Evolutionary conservation across 2,329 filamentous ascomycete genomes (phyloP).

Genomic region (Gaeumannomyces sp.): DNA sequence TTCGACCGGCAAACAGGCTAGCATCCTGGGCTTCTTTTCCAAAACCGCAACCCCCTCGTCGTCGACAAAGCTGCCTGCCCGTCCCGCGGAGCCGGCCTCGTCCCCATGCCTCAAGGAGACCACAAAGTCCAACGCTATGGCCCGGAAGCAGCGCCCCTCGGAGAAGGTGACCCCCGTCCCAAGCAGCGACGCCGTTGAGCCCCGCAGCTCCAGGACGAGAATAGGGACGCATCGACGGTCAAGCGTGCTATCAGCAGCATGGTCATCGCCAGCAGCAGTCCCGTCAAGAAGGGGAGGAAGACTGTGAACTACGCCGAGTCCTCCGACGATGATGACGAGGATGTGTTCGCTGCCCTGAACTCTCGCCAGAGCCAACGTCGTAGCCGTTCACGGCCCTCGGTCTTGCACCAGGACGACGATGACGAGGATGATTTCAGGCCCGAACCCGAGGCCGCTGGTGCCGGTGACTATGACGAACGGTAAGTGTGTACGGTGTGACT

Average conservation of each 20-base stretch:
- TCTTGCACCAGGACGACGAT: slow-evolving; percentile 66
- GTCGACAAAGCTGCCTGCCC: slow-evolving; percentile 21
- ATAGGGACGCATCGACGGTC: slow-evolving; percentile 40
- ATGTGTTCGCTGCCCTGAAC: slow-evolving; percentile 51
- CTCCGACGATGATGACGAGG: slow-evolving; percentile 72
- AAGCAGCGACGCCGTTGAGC: slow-evolving; percentile 70
- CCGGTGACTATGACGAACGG: slow-evolving; percentile 51
- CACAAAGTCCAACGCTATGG: slow-evolving; percentile 38
- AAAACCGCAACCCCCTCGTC: slow-evolving; percentile 38
- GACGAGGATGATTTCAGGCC: slow-evolving; percentile 56
- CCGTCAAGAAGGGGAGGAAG: slow-evolving; percentile 67
- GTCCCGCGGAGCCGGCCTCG: slow-evolving; percentile 23
- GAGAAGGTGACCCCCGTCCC: slow-evolving; percentile 63
- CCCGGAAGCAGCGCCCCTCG: slow-evolving; percentile 31
- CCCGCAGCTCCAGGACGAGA: slow-evolving; percentile 60
- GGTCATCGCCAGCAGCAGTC: slow-evolving; percentile 52
- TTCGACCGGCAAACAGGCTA: slow-evolving; percentile 55
- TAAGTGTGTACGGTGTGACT: slow-evolving; percentile 23
- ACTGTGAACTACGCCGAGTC: slow-evolving; percentile 74
- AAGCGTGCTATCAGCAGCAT: slow-evolving; percentile 34
- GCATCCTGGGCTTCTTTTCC: slow-evolving; percentile 75
- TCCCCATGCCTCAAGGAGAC: slow-evolving; percentile 39
- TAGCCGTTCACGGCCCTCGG: slow-evolving; percentile 47
- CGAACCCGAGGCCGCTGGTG: slow-evolving; percentile 44
- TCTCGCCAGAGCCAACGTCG: slow-evolving; percentile 33